Evolutionary conservation across 768 basidiomycete species (phyloP).

Genomic region (Steccherinum ochraceum): DNA sequence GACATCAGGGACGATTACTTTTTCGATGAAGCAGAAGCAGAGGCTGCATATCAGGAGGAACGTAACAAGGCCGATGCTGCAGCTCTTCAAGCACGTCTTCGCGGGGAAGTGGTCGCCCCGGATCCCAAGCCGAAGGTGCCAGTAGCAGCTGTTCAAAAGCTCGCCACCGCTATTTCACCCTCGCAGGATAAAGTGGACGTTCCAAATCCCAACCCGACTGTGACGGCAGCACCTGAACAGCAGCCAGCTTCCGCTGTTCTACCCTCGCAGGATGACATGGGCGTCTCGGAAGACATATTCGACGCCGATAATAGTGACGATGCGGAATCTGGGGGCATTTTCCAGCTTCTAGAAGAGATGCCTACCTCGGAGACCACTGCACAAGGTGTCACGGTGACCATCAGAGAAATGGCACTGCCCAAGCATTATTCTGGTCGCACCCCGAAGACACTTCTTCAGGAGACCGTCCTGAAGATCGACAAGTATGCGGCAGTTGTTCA

Average conservation of each 20-base stretch:
- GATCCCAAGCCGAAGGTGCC: neutral
- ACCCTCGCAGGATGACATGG: neutral
- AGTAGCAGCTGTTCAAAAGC: conserved; percentile 3
- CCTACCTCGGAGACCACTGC: conserved; percentile 50
- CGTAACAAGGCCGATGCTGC: conserved; percentile 41
- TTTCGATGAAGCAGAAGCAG: conserved; percentile 64
- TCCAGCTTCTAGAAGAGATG: conserved; percentile 66
- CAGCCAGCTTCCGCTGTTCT: neutral
- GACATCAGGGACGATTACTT: conserved; percentile 54
- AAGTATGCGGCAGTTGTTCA: conserved; percentile 73
- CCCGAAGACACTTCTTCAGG: conserved; percentile 67
- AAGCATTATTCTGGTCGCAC: conserved; percentile 81
- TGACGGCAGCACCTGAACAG: too few relatives aligned
- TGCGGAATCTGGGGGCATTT: conserved; percentile 48
- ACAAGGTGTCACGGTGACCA: conserved; percentile 43
- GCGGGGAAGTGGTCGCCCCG: conserved; percentile 16
- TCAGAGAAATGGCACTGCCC: conserved; percentile 74
- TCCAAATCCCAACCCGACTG: neutral
- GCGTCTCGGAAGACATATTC: conserved; percentile 38
- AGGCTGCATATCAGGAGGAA: conserved; percentile 47
- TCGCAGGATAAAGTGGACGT: neutral
- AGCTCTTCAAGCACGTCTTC: conserved; percentile 38
- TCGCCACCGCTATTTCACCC: neutral
- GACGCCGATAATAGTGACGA: conserved; percentile 43
- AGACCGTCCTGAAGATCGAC: conserved; percentile 62